Conservation (phyloP, 192 early-diverging fungal species). For the Rhizophlyctis rosea region DNA sequence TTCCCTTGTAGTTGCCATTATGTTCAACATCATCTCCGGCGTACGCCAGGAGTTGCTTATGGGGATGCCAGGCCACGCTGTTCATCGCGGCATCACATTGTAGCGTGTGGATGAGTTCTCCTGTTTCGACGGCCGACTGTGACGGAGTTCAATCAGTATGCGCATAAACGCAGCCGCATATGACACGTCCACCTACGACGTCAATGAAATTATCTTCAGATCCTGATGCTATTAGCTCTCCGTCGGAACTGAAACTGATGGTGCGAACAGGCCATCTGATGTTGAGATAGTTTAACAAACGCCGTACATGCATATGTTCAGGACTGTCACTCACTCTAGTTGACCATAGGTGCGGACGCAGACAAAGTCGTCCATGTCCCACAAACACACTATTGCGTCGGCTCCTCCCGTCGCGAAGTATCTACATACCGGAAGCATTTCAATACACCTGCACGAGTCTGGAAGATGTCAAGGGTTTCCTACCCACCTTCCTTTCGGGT, state of each 20-base stretch:
- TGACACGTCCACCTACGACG: conserved; percentile 59
- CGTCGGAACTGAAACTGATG: conserved; percentile 76
- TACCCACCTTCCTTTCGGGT: conserved; percentile 62
- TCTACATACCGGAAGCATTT: conserved; percentile 22
- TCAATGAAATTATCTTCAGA: conserved; percentile 78
- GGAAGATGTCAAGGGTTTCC: background rate
- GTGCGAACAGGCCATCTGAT: conserved; percentile 71
- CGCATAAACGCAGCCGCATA: background rate
- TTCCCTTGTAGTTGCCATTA: conserved; percentile 22
- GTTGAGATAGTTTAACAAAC: conserved; percentile 37
- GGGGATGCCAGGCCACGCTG: conserved; percentile 77
- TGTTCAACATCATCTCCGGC: conserved; percentile 62
- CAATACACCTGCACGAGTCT: background rate
- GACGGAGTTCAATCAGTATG: background rate
- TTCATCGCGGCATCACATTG: conserved; percentile 65
- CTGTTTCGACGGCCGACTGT: conserved; percentile 70
- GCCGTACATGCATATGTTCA: conserved; percentile 56
- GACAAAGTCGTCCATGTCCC: conserved; percentile 66
- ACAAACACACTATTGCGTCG: conserved; percentile 70
- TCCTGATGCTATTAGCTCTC: conserved; percentile 68
- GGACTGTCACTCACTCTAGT: conserved; percentile 52
- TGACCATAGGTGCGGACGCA: conserved; percentile 66
- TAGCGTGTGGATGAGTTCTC: conserved; percentile 69
- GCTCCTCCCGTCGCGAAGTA: conserved; percentile 78
- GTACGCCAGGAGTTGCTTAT: conserved; percentile 71